A percentile compares a stretch with the other conserved stretches of the same genome.
phyloP scores from a whole-genome alignment of 225 moss, liverwort and hornwort genomes.

The Takakia lepidozioides region DNA sequence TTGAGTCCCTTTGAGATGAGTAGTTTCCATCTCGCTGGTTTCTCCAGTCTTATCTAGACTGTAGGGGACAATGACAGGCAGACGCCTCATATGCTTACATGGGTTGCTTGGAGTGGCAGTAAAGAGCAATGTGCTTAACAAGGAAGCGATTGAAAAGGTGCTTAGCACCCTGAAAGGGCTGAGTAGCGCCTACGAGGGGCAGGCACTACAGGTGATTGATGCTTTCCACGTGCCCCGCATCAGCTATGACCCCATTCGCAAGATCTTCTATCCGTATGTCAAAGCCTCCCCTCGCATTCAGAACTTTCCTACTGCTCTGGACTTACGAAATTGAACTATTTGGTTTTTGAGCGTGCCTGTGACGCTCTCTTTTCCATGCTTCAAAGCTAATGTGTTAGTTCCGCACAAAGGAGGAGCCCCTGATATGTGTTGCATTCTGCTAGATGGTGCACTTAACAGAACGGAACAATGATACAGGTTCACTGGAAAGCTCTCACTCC shows the following conservation, averaged over 20 bases:
- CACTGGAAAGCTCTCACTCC: constrained; percentile 35
- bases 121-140: constrained; percentile 79
- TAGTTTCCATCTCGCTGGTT: background rate
- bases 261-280: constrained; percentile 45
- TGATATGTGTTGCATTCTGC: background rate
- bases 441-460: background rate
- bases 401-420: background rate
- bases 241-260: constrained; percentile 63
- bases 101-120: constrained; percentile 17
- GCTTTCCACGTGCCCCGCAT: constrained; percentile 65
- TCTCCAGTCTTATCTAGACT: no score
- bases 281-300: background rate
- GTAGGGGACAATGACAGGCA: no score
- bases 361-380: no score
- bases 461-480: constrained; percentile 19
- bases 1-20: background rate
- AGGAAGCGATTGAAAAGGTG: constrained; percentile 46
- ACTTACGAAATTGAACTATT: no score
- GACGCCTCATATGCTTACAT: no score
- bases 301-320: background rate
- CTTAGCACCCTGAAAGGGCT: constrained; percentile 47
- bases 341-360: no score
- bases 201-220: constrained; percentile 49
- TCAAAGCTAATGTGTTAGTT: background rate
- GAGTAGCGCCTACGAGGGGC: constrained; percentile 34